These are phyloP conservation scores for Penicillium olsonii DNA, from an alignment of 2,329 filamentous ascomycete genomes.

Conservation along the genomic window DNA sequence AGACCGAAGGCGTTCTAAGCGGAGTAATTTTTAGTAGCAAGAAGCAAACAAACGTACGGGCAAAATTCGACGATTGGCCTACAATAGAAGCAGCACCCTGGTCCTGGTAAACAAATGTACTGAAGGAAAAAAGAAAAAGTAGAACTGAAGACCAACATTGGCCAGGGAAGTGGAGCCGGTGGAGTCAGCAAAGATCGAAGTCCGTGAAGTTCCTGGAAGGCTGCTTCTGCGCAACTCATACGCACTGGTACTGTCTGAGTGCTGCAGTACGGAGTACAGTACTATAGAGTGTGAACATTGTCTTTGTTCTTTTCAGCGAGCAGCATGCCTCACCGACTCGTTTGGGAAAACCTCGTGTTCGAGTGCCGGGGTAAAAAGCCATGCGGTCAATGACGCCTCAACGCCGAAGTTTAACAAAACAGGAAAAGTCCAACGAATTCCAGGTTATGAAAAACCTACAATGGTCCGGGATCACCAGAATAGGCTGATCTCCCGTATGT, in stretches of 20 bases:
- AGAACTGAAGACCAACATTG: slow-evolving; percentile 8
- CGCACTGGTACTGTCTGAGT: no score
- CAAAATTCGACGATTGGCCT: slow-evolving; percentile 6
- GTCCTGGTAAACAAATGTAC: no score
- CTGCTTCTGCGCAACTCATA: not conserved
- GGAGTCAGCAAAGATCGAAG: no score
- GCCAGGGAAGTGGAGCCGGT: slow-evolving; percentile 9
- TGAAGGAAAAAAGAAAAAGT: slow-evolving; percentile 11
- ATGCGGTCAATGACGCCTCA: slow-evolving; percentile 18
- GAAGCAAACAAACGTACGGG: not conserved
- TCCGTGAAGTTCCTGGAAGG: no score
- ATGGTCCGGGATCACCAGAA: not conserved
- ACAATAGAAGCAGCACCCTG: not conserved
- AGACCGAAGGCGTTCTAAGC: not conserved
- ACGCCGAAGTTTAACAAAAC: not conserved
- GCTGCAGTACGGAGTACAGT: no score
- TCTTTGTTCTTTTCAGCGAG: no score
- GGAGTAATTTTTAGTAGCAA: not conserved
- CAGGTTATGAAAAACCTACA: not conserved
- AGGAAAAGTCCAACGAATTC: not conserved
- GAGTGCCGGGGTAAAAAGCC: slow-evolving; percentile 1
- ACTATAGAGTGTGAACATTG: no score
- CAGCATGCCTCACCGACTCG: not conserved
- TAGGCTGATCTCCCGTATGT: not conserved
- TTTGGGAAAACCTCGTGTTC: not conserved